Conservation (phyloP, 805 yeast species). For the Groenewaldozyma tartarivorans region DNA sequence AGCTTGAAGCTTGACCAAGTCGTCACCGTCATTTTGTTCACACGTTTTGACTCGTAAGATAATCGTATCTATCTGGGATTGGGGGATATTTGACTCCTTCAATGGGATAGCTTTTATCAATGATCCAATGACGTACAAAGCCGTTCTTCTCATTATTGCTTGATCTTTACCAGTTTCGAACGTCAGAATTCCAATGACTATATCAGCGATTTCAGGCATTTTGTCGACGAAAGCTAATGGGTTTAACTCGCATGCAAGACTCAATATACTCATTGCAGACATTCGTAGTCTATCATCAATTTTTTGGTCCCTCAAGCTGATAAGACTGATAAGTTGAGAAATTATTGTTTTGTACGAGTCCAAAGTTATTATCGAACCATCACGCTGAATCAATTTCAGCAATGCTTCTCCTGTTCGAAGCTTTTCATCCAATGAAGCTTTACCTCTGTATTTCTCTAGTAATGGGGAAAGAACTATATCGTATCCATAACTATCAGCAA, state of each 20-base stretch:
- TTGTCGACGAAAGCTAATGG: conserved; percentile 42
- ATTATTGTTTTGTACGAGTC: conserved; percentile 35
- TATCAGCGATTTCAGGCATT: conserved; percentile 56
- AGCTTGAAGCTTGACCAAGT: conserved; percentile 25
- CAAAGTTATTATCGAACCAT: conserved; percentile 43
- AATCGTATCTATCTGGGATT: conserved; percentile 18
- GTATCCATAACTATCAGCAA: conserved; percentile 38
- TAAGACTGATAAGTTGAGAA: conserved; percentile 30
- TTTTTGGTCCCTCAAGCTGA: conserved; percentile 8
- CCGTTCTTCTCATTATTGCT: conserved; percentile 57
- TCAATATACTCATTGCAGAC: conserved; percentile 84
- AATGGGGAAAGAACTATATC: conserved; percentile 22
- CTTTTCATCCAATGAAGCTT: conserved; percentile 49
- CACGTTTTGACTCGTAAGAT: conserved; percentile 15
- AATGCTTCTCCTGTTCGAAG: conserved; percentile 78
- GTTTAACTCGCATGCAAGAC: conserved; percentile 51
- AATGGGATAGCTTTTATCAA: conserved; percentile 21
- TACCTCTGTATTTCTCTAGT: conserved; percentile 29
- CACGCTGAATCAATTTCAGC: conserved; percentile 42
- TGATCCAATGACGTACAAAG: conserved; percentile 50
- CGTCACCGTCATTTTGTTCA: conserved; percentile 23
- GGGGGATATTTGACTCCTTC: conserved; percentile 20
- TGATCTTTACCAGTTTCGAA: conserved; percentile 42
- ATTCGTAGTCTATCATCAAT: conserved; percentile 58
- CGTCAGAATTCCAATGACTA: conserved; percentile 66